These are phyloP conservation scores for Pelargonium nanum DNA, from an alignment of 345 rosid species.

Conservation along the genomic window DNA sequence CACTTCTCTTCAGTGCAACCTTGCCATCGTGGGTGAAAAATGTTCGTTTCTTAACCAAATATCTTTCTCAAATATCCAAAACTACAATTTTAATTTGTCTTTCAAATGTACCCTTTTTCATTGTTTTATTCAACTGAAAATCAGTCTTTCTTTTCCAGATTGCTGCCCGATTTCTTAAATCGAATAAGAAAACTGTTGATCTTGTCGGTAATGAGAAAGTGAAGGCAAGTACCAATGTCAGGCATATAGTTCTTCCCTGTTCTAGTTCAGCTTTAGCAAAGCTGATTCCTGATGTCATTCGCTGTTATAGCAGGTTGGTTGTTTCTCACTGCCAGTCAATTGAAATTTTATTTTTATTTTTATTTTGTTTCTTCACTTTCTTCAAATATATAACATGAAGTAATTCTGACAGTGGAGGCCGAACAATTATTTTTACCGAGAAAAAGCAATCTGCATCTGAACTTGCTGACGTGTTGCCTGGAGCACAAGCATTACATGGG, in stretches of 20 bases:
- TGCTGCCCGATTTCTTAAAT: constrained; percentile 61
- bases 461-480: constrained; percentile 74
- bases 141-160: constrained; percentile 36
- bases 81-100: background rate
- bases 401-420: constrained; percentile 62
- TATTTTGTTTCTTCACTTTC: background rate
- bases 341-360: background rate
- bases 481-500: constrained; percentile 87
- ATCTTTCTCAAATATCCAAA: background rate
- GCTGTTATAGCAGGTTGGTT: constrained; percentile 80
- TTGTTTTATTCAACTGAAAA: background rate
- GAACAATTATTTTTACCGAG: constrained; percentile 84
- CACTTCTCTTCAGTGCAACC: constrained; percentile 98
- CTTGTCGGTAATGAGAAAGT: constrained; percentile 95
- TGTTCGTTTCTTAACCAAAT: constrained; percentile 30
- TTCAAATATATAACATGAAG: background rate
- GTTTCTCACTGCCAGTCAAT: background rate
- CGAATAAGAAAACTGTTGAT: constrained; percentile 69
- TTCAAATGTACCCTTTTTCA: background rate
- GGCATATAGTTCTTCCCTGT: constrained; percentile 85
- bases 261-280: constrained; percentile 54
- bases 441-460: constrained; percentile 81
- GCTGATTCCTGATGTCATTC: constrained; percentile 82
- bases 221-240: constrained; percentile 91
- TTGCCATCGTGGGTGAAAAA: constrained; percentile 79